phyloP scores from a whole-genome alignment of 1,139 yeast genomes.

The Blastobotrys buckinghamii region DNA sequence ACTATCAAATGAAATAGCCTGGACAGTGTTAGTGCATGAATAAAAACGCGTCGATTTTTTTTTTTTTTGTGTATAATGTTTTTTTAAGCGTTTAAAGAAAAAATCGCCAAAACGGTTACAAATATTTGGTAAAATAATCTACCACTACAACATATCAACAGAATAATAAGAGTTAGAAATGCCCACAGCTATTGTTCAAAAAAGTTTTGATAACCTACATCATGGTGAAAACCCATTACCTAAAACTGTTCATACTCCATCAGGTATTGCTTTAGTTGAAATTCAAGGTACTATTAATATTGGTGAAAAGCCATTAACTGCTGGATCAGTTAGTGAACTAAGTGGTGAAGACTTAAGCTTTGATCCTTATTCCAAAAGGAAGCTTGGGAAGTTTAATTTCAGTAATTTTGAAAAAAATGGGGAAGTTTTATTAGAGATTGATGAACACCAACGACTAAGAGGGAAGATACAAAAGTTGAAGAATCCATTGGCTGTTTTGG shows the following conservation, averaged over 20 bases:
- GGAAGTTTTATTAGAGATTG: slow-evolving; percentile 29
- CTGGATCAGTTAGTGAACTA: slow-evolving; percentile 16
- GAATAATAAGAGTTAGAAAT: too few relatives aligned
- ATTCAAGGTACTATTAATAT: slow-evolving; percentile 32
- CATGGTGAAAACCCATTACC: slow-evolving; percentile 21
- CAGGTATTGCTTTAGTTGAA: slow-evolving; percentile 31
- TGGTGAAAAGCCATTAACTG: slow-evolving; percentile 23
- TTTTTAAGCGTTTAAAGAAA: too few relatives aligned
- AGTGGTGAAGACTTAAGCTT: slow-evolving; percentile 12
- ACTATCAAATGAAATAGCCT: too few relatives aligned
- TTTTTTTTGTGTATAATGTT: too few relatives aligned
- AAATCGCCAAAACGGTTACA: too few relatives aligned
- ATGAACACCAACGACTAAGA: slow-evolving; percentile 31
- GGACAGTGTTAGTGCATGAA: too few relatives aligned
- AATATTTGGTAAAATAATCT: too few relatives aligned
- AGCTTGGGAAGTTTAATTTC: slow-evolving; percentile 25
- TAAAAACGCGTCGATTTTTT: too few relatives aligned
- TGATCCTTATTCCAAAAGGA: slow-evolving; percentile 8
- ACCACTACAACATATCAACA: neutral
- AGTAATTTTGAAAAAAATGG: slow-evolving; percentile 20
- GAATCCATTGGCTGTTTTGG: slow-evolving; percentile 33
- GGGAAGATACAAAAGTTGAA: slow-evolving; percentile 32
- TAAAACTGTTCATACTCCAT: slow-evolving; percentile 25
- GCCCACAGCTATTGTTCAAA: slow-evolving; percentile 9
- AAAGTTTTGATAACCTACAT: neutral